Conservation (phyloP, 2,329 filamentous ascomycete genomes). For the Penicillium sclerotigenum region DNA sequence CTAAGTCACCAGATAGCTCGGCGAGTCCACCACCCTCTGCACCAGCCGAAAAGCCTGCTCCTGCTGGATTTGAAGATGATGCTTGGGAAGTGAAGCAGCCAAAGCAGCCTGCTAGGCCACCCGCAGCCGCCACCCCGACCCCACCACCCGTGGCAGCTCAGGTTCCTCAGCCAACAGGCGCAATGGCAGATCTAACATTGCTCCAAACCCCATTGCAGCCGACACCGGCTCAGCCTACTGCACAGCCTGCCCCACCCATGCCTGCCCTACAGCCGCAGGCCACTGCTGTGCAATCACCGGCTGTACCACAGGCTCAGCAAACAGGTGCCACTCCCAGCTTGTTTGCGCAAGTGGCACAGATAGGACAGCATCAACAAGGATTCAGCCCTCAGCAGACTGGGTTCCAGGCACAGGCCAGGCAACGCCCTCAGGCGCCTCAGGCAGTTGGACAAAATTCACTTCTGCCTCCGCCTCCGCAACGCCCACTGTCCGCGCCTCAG, state of each 20-base stretch:
- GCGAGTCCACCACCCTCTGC: conserved; percentile 52
- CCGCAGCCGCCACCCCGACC: conserved; percentile 34
- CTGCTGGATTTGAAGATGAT: conserved; percentile 84
- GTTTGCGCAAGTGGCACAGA: conserved; percentile 48
- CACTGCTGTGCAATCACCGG: conserved; percentile 37
- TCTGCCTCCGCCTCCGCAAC: conserved; percentile 72
- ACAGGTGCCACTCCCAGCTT: conserved; percentile 49
- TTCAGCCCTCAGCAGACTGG: conserved; percentile 40
- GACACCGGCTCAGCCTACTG: conserved; percentile 44
- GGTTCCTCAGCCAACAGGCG: conserved; percentile 57
- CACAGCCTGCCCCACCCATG: conserved; percentile 40
- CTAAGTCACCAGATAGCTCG: conserved; percentile 41
- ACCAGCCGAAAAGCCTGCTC: conserved; percentile 47
- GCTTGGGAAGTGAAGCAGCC: conserved; percentile 94
- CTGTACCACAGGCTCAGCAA: conserved; percentile 39
- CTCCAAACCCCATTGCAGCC: conserved; percentile 59
- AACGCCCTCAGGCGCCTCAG: conserved; percentile 69
- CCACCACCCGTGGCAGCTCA: conserved; percentile 33
- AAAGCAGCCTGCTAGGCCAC: conserved; percentile 51
- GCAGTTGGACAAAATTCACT: conserved; percentile 60
- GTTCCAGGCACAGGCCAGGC: conserved; percentile 49
- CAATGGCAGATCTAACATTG: conserved; percentile 67
- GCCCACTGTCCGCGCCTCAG: conserved; percentile 84
- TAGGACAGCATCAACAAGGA: conserved; percentile 25
- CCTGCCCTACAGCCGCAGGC: conserved; percentile 46